Percentiles rank a stretch among this genome's conserved stretches.
Evolutionary conservation across 2,329 filamentous ascomycete species (phyloP).

Genomic region (Lachnellula occidentalis): DNA sequence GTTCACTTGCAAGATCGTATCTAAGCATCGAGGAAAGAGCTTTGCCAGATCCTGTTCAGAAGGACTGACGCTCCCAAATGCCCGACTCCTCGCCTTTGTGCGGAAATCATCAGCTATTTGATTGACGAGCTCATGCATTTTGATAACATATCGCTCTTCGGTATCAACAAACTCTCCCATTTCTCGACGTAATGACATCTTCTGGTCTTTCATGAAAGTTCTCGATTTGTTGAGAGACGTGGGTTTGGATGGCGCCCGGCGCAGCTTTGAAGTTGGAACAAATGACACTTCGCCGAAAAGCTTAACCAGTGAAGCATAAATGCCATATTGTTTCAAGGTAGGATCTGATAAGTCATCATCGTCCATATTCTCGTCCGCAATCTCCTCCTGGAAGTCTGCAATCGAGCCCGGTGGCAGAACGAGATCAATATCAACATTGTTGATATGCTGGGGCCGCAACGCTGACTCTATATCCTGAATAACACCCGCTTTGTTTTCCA

Average conservation of each 20-base stretch:
- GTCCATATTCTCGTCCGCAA: constrained; percentile 54
- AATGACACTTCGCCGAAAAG: constrained; percentile 81
- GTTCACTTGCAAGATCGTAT: constrained; percentile 77
- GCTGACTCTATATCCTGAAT: constrained; percentile 69
- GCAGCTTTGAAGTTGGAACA: constrained; percentile 76
- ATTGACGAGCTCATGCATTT: constrained; percentile 77
- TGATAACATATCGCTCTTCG: constrained; percentile 87
- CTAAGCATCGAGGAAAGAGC: constrained; percentile 76
- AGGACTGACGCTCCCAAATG: constrained; percentile 61
- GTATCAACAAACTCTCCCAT: constrained; percentile 89
- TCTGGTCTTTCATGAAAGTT: constrained; percentile 74
- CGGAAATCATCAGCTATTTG: constrained; percentile 77
- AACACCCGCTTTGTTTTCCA: constrained; percentile 70
- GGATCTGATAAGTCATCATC: constrained; percentile 63
- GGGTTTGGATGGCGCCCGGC: constrained; percentile 81
- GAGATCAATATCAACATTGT: constrained; percentile 82
- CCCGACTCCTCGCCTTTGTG: constrained; percentile 56
- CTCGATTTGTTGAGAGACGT: constrained; percentile 73
- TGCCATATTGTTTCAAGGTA: constrained; percentile 64
- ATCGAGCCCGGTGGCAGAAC: constrained; percentile 76
- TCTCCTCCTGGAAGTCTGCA: constrained; percentile 52
- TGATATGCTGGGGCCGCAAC: constrained; percentile 74
- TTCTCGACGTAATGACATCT: constrained; percentile 78
- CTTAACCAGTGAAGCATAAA: constrained; percentile 70
- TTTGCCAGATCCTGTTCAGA: constrained; percentile 66